Evolutionary conservation across 2,329 filamentous ascomycete species (phyloP).

Genomic region (Myotisia sp.): DNA sequence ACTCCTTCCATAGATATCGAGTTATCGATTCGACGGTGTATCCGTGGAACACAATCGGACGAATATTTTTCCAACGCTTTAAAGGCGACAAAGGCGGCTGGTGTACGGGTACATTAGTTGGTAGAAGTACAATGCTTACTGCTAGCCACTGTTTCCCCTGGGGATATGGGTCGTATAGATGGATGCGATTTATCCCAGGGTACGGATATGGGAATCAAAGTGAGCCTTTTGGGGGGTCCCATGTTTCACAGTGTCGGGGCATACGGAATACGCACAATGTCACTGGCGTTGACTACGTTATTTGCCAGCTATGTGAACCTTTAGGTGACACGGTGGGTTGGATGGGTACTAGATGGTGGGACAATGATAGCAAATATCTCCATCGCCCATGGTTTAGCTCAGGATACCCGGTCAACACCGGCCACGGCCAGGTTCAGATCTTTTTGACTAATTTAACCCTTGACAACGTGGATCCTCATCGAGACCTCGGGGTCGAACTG

Average conservation of each 20-base stretch:
- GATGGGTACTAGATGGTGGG: conserved; percentile 16
- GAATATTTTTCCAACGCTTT: conserved; percentile 13
- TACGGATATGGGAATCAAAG: conserved; percentile 9
- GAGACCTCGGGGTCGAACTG: conserved; percentile 13
- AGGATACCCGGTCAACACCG: conserved; percentile 14
- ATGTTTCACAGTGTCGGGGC: conserved; percentile 14
- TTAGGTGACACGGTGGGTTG: conserved; percentile 15
- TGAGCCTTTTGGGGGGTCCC: conserved; percentile 15
- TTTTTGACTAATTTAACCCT: conserved; percentile 14
- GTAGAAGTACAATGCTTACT: conserved; percentile 14
- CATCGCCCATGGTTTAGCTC: conserved; percentile 13
- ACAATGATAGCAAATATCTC: conserved; percentile 9
- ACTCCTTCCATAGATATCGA: conserved; percentile 10
- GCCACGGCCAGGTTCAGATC: conserved; percentile 13
- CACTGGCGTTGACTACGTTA: conserved; percentile 15
- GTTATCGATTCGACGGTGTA: conserved; percentile 11
- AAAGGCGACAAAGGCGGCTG: conserved; percentile 14
- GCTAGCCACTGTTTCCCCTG: conserved; percentile 17
- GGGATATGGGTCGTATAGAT: conserved; percentile 12
- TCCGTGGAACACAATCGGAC: conserved; percentile 15
- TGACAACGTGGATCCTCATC: conserved; percentile 13
- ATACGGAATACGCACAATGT: conserved; percentile 16
- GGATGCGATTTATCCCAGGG: conserved; percentile 15
- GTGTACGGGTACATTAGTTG: conserved; percentile 15
- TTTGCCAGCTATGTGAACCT: conserved; percentile 14